Base-by-base conservation (phyloP, 2,329 filamentous ascomycete genomes). In the Laburnicola sp. region DNA sequence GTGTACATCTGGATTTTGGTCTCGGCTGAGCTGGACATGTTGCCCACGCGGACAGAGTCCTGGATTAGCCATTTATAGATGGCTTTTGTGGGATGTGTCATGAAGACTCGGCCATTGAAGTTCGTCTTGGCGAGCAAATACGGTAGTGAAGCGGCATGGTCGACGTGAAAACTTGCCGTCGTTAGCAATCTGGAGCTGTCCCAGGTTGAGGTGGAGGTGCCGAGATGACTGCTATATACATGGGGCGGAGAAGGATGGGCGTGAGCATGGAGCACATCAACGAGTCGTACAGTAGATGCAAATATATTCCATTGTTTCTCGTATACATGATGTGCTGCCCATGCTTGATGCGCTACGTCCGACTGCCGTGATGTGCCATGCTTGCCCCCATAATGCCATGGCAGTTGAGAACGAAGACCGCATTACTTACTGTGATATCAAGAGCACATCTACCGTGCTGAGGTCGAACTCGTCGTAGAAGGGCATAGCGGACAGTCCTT, bases 21-120 rank as follows among this genome's bases (percentile, higher is more conserved):
- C 63, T 85, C 82, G 2, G 83, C 83, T 4, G 82, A 83, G 43
- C 81, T 83, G 2, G 81, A 79, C 28, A 68, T 90, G 80, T 80
- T 94, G 82, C 65, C 88, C 27, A 99, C 92, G 52, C 94, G 87
- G 38, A 99, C 90, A 60, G 91, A 96, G 75, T 99, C 94, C 74
- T 96, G 91, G 57, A 97, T 97, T 45, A 97, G 85, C 93, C 94
- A 97, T 76, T 97, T 97, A 82, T 99, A 99, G 71, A 99, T 99
- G 64, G 94, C 94, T 74, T 99, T 97, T 40, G 94, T 99, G 1
- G 94, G 91, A 78, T 99, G 94, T 45, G 94, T 99, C 93, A 97
- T 99, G 78, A 97, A 97, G 54, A 97, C 93, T 22, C 92, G 86
- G 42, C 94, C 94, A 59, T 89, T 88, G 79, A 99, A 99, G 74